phyloP scores from a whole-genome alignment of 306 rosid genomes.

The Spatholobus suberectus region DNA sequence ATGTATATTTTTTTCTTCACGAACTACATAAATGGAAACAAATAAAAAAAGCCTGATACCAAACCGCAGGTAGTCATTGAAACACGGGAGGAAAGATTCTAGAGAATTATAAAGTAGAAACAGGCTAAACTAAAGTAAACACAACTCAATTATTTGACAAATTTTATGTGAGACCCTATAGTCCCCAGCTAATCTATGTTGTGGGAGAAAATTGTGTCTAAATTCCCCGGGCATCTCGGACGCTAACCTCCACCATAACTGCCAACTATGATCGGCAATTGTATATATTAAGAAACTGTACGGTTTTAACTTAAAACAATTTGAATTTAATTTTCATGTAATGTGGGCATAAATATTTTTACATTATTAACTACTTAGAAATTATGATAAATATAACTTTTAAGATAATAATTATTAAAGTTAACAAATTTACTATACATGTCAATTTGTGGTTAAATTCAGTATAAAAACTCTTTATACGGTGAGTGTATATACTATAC shows the following conservation, averaged over 20 bases:
- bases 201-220: neutral
- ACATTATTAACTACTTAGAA: too few relatives aligned
- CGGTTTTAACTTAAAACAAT: neutral
- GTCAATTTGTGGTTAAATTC: too few relatives aligned
- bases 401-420: too few relatives aligned
- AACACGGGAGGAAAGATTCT: neutral
- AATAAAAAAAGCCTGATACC: neutral
- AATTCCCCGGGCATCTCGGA: neutral
- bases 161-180: neutral
- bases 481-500: too few relatives aligned
- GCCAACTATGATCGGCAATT: constrained; percentile 30
- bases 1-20: neutral
- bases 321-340: too few relatives aligned
- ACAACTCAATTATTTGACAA: constrained; percentile 43
- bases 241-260: constrained; percentile 28
- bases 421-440: too few relatives aligned
- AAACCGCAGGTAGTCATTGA: neutral
- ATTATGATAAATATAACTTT: too few relatives aligned
- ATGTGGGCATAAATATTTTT: too few relatives aligned
- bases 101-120: constrained; percentile 15
- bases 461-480: too few relatives aligned
- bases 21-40: neutral
- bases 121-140: neutral
- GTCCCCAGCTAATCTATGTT: neutral
- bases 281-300: neutral